Conservation (phyloP, 352 stramenopile genomes). For the Phytopythium boreale region DNA sequence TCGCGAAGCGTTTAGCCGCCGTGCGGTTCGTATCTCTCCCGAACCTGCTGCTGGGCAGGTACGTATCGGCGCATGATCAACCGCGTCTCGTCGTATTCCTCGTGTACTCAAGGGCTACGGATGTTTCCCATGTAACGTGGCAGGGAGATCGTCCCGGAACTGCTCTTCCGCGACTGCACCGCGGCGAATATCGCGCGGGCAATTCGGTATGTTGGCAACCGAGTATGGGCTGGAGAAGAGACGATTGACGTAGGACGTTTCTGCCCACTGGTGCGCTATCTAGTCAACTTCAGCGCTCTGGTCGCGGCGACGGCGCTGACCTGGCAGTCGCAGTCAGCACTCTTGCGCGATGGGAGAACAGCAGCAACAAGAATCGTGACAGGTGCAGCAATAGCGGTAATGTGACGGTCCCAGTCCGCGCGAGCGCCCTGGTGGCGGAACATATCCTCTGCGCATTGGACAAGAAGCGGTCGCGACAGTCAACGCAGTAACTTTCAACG, state of each 20-base stretch:
- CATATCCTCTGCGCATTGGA: conserved; percentile 21
- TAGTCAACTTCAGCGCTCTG: not conserved
- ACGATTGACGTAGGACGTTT: not conserved
- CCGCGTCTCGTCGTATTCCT: not conserved
- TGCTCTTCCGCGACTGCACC: conserved; percentile 64
- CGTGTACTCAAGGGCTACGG: not conserved
- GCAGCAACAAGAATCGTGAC: not conserved
- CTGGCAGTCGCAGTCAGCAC: conserved; percentile 32
- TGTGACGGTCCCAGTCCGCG: conserved; percentile 17
- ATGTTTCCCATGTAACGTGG: not conserved
- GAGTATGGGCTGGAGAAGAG: not conserved
- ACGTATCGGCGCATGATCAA: not conserved
- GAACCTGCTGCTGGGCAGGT: conserved; percentile 65
- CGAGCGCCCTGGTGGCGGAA: conserved; percentile 46
- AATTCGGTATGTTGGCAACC: conserved; percentile 15
- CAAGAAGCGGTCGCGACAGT: conserved; percentile 4
- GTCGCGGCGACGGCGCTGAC: conserved; percentile 8
- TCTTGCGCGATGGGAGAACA: conserved; percentile 22
- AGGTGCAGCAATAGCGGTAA: not conserved
- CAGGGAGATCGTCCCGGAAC: conserved; percentile 54
- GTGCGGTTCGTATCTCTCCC: conserved; percentile 77
- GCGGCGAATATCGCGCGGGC: conserved; percentile 30
- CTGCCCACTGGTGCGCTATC: not conserved
- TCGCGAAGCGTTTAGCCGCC: conserved; percentile 44
- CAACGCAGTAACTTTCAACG: not conserved